A percentile compares a stretch with the other conserved stretches of the same genome.
Conservation (phyloP, 2,329 filamentous ascomycete genomes). For the Colletotrichum sp. region DNA sequence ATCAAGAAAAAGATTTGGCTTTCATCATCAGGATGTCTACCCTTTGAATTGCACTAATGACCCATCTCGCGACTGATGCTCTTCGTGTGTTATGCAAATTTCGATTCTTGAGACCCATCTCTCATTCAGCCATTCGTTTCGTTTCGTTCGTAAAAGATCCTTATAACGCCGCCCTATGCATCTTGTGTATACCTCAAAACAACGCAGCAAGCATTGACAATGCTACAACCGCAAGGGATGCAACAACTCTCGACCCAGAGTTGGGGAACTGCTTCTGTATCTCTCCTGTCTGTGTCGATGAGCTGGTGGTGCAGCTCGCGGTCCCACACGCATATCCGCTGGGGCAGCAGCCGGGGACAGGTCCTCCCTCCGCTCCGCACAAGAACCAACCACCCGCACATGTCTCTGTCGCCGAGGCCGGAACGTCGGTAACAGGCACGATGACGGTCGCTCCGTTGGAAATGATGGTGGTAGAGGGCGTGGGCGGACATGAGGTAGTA, state of each 20-base stretch:
- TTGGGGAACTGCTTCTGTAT: slow-evolving; percentile 59
- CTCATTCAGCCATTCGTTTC: neutral
- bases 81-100: neutral
- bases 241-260: neutral
- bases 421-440: slow-evolving; percentile 59
- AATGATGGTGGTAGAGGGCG: slow-evolving; percentile 66
- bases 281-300: slow-evolving; percentile 58
- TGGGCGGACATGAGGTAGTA: slow-evolving; percentile 76
- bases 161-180: slow-evolving; percentile 13
- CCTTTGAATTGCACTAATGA: neutral
- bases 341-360: slow-evolving; percentile 84
- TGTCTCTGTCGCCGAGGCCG: slow-evolving; percentile 44
- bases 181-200: neutral
- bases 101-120: neutral
- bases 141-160: neutral
- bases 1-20: neutral
- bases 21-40: neutral
- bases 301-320: slow-evolving; percentile 69
- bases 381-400: slow-evolving; percentile 86
- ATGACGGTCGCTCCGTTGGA: slow-evolving; percentile 74
- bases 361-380: slow-evolving; percentile 60
- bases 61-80: neutral
- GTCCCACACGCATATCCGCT: slow-evolving; percentile 75
- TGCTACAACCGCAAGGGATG: neutral
- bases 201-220: neutral